Evolutionary conservation across 345 rosid genomes (phyloP).

Genomic region (Gynandropsis gynandra): DNA sequence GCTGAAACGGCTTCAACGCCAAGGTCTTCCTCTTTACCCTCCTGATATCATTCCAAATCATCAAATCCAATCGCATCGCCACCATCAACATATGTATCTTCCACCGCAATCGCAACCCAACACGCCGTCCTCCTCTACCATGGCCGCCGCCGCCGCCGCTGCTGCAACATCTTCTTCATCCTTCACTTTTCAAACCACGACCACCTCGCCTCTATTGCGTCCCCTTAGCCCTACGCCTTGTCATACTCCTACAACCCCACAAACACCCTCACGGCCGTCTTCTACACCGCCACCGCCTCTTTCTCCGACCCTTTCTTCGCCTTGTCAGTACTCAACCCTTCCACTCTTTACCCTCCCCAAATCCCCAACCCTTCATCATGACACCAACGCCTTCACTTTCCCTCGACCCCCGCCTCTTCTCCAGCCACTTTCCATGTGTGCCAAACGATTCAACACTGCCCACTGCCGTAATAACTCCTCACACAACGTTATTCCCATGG

Average conservation of each 20-base stretch:
- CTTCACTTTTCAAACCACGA: slow-evolving; percentile 30
- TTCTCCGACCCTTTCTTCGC: slow-evolving; percentile 31
- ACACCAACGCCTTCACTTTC: slow-evolving; percentile 25
- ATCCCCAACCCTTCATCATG: slow-evolving; percentile 8
- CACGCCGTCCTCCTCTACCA: slow-evolving; percentile 30
- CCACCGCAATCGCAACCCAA: slow-evolving; percentile 29
- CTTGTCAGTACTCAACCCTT: slow-evolving; percentile 35
- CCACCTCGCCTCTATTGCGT: slow-evolving; percentile 25
- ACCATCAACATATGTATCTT: slow-evolving; percentile 24
- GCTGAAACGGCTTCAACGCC: slow-evolving; percentile 54
- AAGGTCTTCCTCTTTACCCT: slow-evolving; percentile 57
- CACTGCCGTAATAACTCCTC: too few species aligned
- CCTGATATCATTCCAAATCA: slow-evolving; percentile 44
- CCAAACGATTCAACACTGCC: slow-evolving; percentile 33
- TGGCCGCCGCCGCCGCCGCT: slow-evolving; percentile 21
- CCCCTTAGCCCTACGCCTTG: slow-evolving; percentile 25
- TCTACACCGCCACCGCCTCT: slow-evolving; percentile 28
- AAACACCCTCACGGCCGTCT: slow-evolving; percentile 27
- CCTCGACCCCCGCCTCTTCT: slow-evolving; percentile 44
- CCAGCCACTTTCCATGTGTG: slow-evolving; percentile 33
- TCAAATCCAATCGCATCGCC: slow-evolving; percentile 17
- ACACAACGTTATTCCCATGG: too few species aligned
- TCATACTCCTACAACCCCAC: slow-evolving; percentile 30
- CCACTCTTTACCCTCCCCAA: slow-evolving; percentile 34
- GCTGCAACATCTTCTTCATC: slow-evolving; percentile 18